Evolutionary conservation across 2,329 filamentous ascomycete species (phyloP), one percentile per base, ranked within the genome.

Genomic region (Coniochaeta sp.): DNA sequence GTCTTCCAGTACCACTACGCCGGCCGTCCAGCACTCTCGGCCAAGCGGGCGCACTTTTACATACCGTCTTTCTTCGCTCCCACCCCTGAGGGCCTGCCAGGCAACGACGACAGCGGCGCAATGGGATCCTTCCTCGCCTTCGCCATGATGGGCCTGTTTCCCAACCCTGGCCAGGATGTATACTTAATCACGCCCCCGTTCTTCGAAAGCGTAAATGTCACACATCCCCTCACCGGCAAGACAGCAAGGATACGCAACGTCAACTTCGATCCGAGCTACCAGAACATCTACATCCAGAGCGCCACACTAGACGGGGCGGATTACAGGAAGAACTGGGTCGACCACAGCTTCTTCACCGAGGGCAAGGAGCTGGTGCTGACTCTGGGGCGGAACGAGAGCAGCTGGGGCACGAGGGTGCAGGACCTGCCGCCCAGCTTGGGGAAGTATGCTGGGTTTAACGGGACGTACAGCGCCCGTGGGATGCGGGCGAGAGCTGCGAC

Each of bases 131-230:
- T 89, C 62, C 75, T 85, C 0, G 84, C 83, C 0, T 80, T 90
- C 1, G 76, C 80, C 26, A 89, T 90, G 87, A 82, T 90, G 76
- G 88, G 88, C 0, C 72, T 90, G 7, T 90, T 87, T 70, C 88
- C 88, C 0, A 85, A 89, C 47, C 79, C 85, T 0, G 87, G 87
- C 0, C 87, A 90, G 66, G 76, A 89, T 63, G 85, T 89, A 0
- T 90, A 90, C 64, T 79, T 90, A n/a, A 87, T 90, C 63, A 88
- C 76, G 0, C 83, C 88, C 0, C 88, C 88, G 0, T 90, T 84
- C 66, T 90, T 90, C 65, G 76, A 81, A 62, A 76, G 79, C 56
- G 77, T 89, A 1, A 82, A 79, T 56, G 77, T 89, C 56, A 83
- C 73, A 12, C 83, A 83, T 61, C 77, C 77, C 0, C 68, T 82